Conservation (phyloP, 2,329 filamentous ascomycete species). For the Curvularia sp. region DNA sequence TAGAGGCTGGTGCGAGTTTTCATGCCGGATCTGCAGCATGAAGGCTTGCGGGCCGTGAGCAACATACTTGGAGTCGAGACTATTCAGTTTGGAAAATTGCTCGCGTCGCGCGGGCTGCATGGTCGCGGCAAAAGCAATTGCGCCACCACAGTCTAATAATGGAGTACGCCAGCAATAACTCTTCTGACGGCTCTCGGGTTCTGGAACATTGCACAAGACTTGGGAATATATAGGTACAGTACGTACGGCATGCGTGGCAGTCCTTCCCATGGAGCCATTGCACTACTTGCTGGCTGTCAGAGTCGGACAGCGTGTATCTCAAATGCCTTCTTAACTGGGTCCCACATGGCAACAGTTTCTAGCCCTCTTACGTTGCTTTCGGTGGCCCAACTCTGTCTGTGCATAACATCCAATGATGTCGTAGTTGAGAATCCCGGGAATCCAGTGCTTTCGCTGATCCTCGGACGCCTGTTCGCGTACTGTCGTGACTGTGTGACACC, state of each 20-base stretch:
- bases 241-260: constrained; percentile 60
- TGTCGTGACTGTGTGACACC: constrained; percentile 49
- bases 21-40: constrained; percentile 60
- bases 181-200: constrained; percentile 19
- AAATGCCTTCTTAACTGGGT: constrained; percentile 56
- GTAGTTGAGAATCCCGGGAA: constrained; percentile 58
- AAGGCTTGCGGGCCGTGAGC: constrained; percentile 62
- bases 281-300: constrained; percentile 64
- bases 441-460: constrained; percentile 58
- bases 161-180: constrained; percentile 16
- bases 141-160: constrained; percentile 58
- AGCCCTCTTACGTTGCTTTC: constrained; percentile 61
- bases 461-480: constrained; percentile 59
- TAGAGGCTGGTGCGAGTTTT: constrained; percentile 57
- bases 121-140: constrained; percentile 56
- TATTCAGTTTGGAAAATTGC: constrained; percentile 23
- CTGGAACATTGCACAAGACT: constrained; percentile 6
- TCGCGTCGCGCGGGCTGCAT: constrained; percentile 1
- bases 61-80: constrained; percentile 39
- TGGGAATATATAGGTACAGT: constrained; percentile 18
- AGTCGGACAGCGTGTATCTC: constrained; percentile 60
- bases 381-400: constrained; percentile 61
- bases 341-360: constrained; percentile 59
- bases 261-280: constrained; percentile 61
- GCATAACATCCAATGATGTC: constrained; percentile 62